Evolutionary conservation across 164 flowering plant genomes (phyloP), one percentile per base, ranked within the genome.

Genomic region (Tetracentron sinense): DNA sequence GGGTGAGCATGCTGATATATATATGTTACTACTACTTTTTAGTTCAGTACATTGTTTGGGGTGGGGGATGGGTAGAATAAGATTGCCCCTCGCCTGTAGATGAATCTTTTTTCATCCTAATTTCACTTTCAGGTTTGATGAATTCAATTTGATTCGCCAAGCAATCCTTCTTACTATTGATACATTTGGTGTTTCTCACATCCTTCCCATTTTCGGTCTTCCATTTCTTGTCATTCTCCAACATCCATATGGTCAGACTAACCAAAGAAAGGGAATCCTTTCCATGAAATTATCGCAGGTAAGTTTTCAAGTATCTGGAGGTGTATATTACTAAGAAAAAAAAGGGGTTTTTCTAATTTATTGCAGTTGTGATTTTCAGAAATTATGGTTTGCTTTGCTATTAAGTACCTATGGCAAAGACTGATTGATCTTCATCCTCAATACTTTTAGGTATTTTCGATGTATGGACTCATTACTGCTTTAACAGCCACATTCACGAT

Each of bases 91-190:
- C 11, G 2, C 30, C 26, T 5, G n/a, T 14, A 53, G 56, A 38
- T 50, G 14, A 30, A 35, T 60, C 46, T 54, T 51, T n/a, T 46
- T 58, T 61, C 20, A 53, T 7, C 47, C 29, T 26, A 19, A n/a
- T 20, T 55, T 58, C 35, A 42, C 72, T 67, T 74, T 48, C 84
- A 94, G 97, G 79, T 95, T 92, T 75, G 97, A 92, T 64, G 97
- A 95, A 58, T 92, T 95, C 67, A 66, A 82, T 66, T 84, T 92
- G 51, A 56, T 84, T 64, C 90, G 88, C 35, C 97, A 92, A 81
- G 97, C 94, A 27, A 65, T 83, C 69, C 87, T 95, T 67, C 89
- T 92, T 15, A 68, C 87, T n/a, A 83, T 92, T 22, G 99, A 92
- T 6, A 92, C 97, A 44, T 95, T 89, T 78, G 99, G 99, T 12